A percentile compares a stretch with the other conserved stretches of the same genome.
Conservation (phyloP, 768 basidiomycete species). For the Guyanaporus albipodus region DNA sequence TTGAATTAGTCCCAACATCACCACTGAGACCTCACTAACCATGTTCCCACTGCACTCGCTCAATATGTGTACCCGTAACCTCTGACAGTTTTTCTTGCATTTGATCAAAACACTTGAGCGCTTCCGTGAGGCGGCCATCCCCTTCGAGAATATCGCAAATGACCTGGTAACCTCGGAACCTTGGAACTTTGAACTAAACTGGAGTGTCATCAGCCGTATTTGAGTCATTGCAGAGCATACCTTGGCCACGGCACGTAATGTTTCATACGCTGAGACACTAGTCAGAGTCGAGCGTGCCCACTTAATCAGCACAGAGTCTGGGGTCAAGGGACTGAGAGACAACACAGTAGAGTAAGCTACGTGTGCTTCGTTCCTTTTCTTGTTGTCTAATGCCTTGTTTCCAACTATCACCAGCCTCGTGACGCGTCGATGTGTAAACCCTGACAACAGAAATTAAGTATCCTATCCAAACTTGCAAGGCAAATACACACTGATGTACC, state of each 20-base stretch:
- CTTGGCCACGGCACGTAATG: neutral
- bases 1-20: neutral
- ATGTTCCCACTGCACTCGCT: neutral
- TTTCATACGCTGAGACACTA: neutral
- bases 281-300: neutral
- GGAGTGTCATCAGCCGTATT: neutral
- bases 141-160: conserved; percentile 1
- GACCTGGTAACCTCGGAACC: neutral
- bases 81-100: neutral
- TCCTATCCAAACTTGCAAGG: fast-evolving
- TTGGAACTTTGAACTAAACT: conserved; percentile 1
- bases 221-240: neutral
- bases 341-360: neutral
- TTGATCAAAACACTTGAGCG: neutral
- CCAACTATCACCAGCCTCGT: neutral
- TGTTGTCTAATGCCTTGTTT: neutral
- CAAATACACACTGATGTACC: conserved; percentile 3
- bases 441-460: neutral
- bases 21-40: neutral
- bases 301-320: neutral
- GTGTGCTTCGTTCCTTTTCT: neutral
- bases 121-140: neutral
- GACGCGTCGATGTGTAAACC: conserved; percentile 1
- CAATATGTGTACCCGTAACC: neutral
- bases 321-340: neutral